phyloP scores from a whole-genome alignment of 1,284 basidiomycete species.

The Laetiporus sulphureus region DNA sequence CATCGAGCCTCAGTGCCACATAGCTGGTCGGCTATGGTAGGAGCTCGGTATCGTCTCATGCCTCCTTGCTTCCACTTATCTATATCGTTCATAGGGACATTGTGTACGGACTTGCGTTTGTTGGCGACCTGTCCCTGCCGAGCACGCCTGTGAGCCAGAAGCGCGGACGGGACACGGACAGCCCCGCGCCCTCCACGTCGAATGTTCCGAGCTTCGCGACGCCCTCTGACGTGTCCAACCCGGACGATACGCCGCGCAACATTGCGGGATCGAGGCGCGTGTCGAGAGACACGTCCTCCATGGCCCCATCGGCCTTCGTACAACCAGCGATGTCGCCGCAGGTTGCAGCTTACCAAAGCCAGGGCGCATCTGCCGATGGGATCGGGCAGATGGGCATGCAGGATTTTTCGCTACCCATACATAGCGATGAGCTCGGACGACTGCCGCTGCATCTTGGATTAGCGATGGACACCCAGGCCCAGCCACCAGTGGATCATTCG shows the following conservation, averaged over 20 bases:
- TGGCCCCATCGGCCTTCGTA: not conserved
- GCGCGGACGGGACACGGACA: conserved; percentile 53
- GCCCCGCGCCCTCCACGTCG: conserved; percentile 15
- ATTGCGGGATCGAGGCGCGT: not conserved
- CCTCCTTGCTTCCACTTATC: not conserved
- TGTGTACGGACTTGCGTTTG: conserved; percentile 57
- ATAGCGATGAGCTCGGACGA: no score
- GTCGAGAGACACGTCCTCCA: not conserved
- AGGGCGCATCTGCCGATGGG: no score
- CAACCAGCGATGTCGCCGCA: no score
- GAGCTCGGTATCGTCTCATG: conserved; percentile 5
- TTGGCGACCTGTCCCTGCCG: conserved; percentile 54
- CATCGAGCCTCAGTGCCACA: conserved; percentile 45
- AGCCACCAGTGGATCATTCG: no score
- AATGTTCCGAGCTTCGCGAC: not conserved
- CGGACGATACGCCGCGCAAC: not conserved
- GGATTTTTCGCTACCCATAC: no score
- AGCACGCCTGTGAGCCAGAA: conserved; percentile 43
- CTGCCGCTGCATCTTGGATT: no score
- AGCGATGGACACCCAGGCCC: no score
- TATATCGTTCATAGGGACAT: conserved; percentile 42
- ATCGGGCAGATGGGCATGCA: no score
- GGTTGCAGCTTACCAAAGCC: no score
- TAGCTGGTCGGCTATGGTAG: conserved; percentile 38
- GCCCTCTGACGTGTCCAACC: not conserved